Evolutionary conservation across 2,329 filamentous ascomycete species (phyloP).

Genomic region (Epichloe bromicola): DNA sequence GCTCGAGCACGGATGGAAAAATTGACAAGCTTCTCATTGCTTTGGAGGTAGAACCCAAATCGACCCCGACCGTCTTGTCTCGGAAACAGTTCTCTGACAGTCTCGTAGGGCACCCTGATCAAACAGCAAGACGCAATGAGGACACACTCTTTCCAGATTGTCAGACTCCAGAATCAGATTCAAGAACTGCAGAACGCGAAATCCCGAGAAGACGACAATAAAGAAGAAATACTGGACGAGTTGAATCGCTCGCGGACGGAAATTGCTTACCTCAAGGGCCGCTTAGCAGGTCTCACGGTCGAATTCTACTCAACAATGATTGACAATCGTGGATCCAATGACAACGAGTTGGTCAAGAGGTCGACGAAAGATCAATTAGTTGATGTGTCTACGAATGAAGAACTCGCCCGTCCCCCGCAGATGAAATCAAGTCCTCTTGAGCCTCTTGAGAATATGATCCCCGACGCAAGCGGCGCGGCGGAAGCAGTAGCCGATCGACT

Average conservation of each 20-base stretch:
- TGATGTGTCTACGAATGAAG: background rate
- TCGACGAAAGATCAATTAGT: background rate
- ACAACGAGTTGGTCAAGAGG: background rate
- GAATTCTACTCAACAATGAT: background rate
- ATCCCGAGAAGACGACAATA: background rate
- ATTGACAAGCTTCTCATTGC: background rate
- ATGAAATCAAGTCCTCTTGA: too few relatives aligned
- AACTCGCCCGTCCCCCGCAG: background rate
- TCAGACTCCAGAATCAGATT: slow-evolving; percentile 6
- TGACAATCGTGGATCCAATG: background rate
- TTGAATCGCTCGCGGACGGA: background rate
- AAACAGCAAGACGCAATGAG: background rate
- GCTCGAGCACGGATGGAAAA: background rate
- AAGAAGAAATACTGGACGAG: background rate
- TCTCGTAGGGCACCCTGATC: background rate
- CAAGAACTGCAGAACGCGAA: background rate
- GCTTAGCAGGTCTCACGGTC: slow-evolving; percentile 4
- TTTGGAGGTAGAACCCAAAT: background rate
- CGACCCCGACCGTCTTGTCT: background rate
- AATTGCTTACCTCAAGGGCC: slow-evolving; percentile 8
- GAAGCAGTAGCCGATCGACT: background rate
- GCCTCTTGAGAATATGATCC: background rate
- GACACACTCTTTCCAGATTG: slow-evolving; percentile 10
- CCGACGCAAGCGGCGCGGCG: background rate
- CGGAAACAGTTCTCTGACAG: background rate